Conservation (phyloP, 1,139 yeast species). For the Geotrichum fermentans region DNA sequence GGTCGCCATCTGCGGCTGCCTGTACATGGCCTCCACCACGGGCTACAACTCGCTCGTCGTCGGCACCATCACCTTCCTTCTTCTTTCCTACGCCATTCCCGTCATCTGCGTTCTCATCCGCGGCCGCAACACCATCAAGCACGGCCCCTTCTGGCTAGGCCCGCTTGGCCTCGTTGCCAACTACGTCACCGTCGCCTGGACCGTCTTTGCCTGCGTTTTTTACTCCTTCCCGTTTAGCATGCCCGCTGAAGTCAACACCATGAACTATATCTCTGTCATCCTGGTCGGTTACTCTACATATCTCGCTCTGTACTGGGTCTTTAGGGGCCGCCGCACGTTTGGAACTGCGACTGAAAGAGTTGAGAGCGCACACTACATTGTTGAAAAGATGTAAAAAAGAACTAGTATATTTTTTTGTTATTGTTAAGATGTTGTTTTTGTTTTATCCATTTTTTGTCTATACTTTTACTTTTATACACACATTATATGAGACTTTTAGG, state of each 20-base stretch:
- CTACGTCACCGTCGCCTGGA: constrained; percentile 56
- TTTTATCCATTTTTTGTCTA: background rate
- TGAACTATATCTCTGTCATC: constrained; percentile 72
- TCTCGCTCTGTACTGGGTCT: constrained; percentile 10
- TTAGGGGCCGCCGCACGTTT: constrained; percentile 9
- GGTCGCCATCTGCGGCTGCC: constrained; percentile 48
- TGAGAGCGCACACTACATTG: background rate
- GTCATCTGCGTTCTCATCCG: constrained; percentile 49
- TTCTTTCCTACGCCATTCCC: constrained; percentile 50
- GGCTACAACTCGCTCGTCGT: constrained; percentile 56
- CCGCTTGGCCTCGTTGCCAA: constrained; percentile 53
- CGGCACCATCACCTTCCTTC: constrained; percentile 51
- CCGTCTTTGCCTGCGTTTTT: constrained; percentile 57
- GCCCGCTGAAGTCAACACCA: constrained; percentile 55
- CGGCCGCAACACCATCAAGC: constrained; percentile 56
- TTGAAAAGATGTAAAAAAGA: background rate
- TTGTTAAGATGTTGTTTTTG: background rate
- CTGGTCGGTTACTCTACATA: constrained; percentile 19
- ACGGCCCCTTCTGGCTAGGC: constrained; percentile 70
- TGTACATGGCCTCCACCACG: constrained; percentile 51
- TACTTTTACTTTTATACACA: no score
- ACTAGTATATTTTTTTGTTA: no score
- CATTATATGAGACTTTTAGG: no score
- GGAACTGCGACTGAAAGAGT: background rate
- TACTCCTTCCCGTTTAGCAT: constrained; percentile 72